These are phyloP conservation scores for Galerina sulciceps DNA, from an alignment of 768 basidiomycete species.

Conservation along the genomic window DNA sequence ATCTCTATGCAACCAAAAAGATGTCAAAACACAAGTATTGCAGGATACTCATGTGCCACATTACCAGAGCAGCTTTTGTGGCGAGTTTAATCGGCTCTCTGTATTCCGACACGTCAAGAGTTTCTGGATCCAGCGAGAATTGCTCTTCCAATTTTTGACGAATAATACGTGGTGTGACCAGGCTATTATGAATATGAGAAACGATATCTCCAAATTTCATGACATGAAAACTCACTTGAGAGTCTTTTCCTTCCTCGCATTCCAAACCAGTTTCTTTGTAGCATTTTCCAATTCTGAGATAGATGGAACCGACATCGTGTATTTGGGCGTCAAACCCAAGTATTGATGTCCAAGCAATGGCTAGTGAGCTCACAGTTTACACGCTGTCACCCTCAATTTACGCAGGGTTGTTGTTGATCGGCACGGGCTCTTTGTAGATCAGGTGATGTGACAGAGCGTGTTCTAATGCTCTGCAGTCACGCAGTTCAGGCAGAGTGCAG, in stretches of 20 bases:
- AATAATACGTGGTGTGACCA: constrained; percentile 52
- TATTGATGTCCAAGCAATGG: not conserved
- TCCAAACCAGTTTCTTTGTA: constrained; percentile 35
- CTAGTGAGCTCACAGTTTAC: not conserved
- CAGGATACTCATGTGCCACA: constrained; percentile 7
- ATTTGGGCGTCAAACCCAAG: not conserved
- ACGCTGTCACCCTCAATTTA: too few species aligned
- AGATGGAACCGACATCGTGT: constrained; percentile 29
- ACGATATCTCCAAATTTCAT: not conserved
- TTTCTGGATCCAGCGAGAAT: constrained; percentile 46
- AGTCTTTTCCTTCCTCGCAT: constrained; percentile 27
- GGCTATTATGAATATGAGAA: constrained; percentile 28
- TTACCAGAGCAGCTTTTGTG: constrained; percentile 41
- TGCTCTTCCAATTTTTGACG: constrained; percentile 52
- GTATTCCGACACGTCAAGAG: constrained; percentile 46
- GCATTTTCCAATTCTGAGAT: constrained; percentile 32
- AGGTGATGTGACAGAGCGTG: constrained; percentile 19
- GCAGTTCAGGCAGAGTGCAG: not conserved
- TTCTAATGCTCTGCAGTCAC: not conserved
- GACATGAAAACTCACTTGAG: constrained; percentile 28
- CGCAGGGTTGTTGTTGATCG: not conserved
- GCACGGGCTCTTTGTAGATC: constrained; percentile 1
- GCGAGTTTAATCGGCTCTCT: constrained; percentile 50
- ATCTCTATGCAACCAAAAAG: not conserved
- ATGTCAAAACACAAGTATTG: not conserved